Evolutionary conservation across 23 red algal genomes (phyloP), one percentile per base, ranked within the genome.

Genomic region (Agarophyton chilense): DNA sequence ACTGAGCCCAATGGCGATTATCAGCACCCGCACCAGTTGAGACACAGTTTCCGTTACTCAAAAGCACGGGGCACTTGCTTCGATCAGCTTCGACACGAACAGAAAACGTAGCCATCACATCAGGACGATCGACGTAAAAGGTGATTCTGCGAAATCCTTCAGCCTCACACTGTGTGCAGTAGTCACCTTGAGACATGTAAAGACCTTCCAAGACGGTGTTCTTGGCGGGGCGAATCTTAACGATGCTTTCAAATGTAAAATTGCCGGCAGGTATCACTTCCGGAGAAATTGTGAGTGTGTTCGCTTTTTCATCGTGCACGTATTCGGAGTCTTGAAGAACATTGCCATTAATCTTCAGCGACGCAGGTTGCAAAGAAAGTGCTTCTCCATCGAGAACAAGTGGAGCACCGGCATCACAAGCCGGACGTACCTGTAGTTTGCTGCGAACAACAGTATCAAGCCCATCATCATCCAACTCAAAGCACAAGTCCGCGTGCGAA

Each of bases 151-250:
- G 83, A 55, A 98, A 98, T 2, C 92, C 96, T 57, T 98, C 96
- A 39, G 96, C 96, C 52, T 98, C 96, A 65, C 96, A 98, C 65
- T 98, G 96, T 2, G 93, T 98, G 53, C 90, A 98, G 66, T 92
- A 98, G 62, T 95, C 94, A 29, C 93, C 93, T 40, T 78, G 63
- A 49, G 84, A 92, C 90, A 95, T 86, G 76, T 98, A 98, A 16
- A 98, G 72, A 6, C 96, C 96, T 52, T 94, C 94, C 36, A 98
- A 53, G 11, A 92, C 93, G 26, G 29, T 98, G 78, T 98, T 98
- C 58, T 85, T 86, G 2, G 87, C 79, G 6, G 96, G 96, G 18
- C 71, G 52, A 34, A 95, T 86, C 29, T 40, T 38, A 11, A 98
- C 96, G 45, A 66, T 54, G 39, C 86, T 93, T 40, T 94, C 84